These are phyloP conservation scores for Puccinellia tenuiflora DNA, from an alignment of 176 grass and related monocot species.

Conservation along the genomic window DNA sequence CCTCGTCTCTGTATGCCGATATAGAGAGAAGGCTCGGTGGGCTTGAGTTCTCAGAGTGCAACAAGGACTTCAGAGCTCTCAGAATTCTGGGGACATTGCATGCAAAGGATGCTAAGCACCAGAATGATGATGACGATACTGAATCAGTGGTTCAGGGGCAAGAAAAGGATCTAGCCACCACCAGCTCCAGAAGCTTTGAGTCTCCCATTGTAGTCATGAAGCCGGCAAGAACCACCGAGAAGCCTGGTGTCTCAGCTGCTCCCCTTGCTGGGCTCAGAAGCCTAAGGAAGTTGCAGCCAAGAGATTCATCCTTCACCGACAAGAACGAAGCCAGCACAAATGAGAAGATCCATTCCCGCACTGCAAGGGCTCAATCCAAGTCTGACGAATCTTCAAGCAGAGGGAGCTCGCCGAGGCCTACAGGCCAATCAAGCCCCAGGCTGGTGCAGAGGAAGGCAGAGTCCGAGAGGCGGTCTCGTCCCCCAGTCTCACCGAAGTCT, in stretches of 20 bases:
- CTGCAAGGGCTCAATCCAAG: slow-evolving; percentile 26
- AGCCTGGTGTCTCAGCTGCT: slow-evolving; percentile 33
- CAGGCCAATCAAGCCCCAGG: slow-evolving; percentile 55
- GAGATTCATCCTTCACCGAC: slow-evolving; percentile 8
- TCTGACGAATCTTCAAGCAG: slow-evolving; percentile 29
- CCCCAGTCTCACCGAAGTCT: slow-evolving; percentile 48
- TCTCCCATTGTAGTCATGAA: slow-evolving; percentile 89
- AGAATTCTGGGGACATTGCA: slow-evolving; percentile 50
- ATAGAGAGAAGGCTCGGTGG: slow-evolving; percentile 62
- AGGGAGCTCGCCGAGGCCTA: slow-evolving; percentile 46
- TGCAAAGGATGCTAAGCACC: slow-evolving; percentile 39
- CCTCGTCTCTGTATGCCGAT: slow-evolving; percentile 34
- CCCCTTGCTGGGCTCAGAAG: slow-evolving; percentile 45
- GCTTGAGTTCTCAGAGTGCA: slow-evolving; percentile 46
- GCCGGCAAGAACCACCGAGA: slow-evolving; percentile 44
- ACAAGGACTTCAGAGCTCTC: slow-evolving; percentile 68
- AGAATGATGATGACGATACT: slow-evolving; percentile 18
- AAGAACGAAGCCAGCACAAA: slow-evolving; percentile 16
- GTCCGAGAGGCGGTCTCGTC: slow-evolving; percentile 46
- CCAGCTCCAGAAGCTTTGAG: slow-evolving; percentile 43
- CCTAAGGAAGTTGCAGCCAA: slow-evolving; percentile 39
- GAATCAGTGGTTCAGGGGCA: slow-evolving; percentile 17
- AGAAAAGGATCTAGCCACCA: slow-evolving; percentile 8
- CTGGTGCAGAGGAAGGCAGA: slow-evolving; percentile 50
- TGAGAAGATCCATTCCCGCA: slow-evolving; percentile 31